A percentile compares a stretch with the other conserved stretches of the same genome.
Conservation (phyloP, 2,329 filamentous ascomycete species). For the Aspergillus brasiliensis region DNA sequence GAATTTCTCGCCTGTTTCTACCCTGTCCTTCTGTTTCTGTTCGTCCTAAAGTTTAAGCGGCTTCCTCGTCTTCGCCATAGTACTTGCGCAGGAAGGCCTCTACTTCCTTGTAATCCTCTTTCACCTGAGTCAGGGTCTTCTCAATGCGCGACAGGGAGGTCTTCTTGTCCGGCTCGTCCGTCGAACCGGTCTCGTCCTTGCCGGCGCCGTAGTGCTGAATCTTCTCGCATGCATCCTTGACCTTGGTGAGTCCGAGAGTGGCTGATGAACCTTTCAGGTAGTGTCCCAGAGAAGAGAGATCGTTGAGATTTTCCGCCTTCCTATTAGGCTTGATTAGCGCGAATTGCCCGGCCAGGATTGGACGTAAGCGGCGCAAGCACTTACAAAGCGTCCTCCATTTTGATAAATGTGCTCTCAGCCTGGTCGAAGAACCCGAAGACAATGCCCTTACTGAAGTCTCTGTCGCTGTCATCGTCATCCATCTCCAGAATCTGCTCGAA, state of each 20-base stretch:
- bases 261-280: slow-evolving; percentile 97
- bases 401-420: slow-evolving; percentile 78
- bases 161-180: slow-evolving; percentile 66
- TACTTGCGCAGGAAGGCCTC: slow-evolving; percentile 71
- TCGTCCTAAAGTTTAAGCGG: slow-evolving; percentile 2
- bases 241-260: slow-evolving; percentile 84
- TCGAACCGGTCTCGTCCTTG: slow-evolving; percentile 74
- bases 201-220: slow-evolving; percentile 89
- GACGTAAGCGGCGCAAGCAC: slow-evolving; percentile 36
- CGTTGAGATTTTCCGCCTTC: slow-evolving; percentile 65
- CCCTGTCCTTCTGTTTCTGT: slow-evolving; percentile 12
- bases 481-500: slow-evolving; percentile 98
- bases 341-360: not conserved
- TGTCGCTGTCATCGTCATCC: slow-evolving; percentile 81
- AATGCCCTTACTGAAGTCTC: slow-evolving; percentile 85
- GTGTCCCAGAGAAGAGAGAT: slow-evolving; percentile 83
- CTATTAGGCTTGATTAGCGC: slow-evolving; percentile 47
- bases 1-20: slow-evolving; percentile 14
- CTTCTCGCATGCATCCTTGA: slow-evolving; percentile 92
- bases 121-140: slow-evolving; percentile 70
- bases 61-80: slow-evolving; percentile 56
- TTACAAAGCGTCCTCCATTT: slow-evolving; percentile 85
- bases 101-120: slow-evolving; percentile 74
- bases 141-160: slow-evolving; percentile 70
- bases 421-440: slow-evolving; percentile 93